Evolutionary conservation across 2,329 filamentous ascomycete genomes (phyloP), one percentile per base, ranked within the genome.

Genomic region (Scorias spongiosa): DNA sequence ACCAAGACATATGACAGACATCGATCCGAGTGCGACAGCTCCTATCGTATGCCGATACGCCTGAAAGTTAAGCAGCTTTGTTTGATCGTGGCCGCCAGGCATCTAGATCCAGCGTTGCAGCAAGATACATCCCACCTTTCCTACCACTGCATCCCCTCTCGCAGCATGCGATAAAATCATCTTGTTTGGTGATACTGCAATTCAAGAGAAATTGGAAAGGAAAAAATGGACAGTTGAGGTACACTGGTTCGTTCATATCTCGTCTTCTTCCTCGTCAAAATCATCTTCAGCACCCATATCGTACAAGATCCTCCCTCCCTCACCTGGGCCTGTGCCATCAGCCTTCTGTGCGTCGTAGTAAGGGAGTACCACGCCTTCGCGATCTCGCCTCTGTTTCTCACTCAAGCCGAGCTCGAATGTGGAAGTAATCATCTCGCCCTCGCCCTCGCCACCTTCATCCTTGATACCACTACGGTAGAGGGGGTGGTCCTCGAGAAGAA

Each of bases 201-300:
- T 26, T 26, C 4, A 26, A 26, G 20, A 26, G 20, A 26, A n/a
- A n/a, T n/a, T n/a, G n/a, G n/a, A n/a, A n/a, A n/a, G n/a, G n/a
- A n/a, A n/a, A 26, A 26, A 26, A 7, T 26, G 3, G 3, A 26
- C 20, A 3, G 7, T 26, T 7, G 20, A 26, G 7, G 20, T 7
- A 26, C 20, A 26, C 7, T 7, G 7, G 20, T 26, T 26, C 20
- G 20, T 26, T 62, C 65, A 88, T 51, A 89, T 87, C 65, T 95
- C 88, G 65, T 95, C 88, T 57, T 95, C 87, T 57, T 93, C 87
- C 46, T 93, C 88, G 54, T 94, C 88, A 65, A 95, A 96, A 60
- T 96, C 87, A 63, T 98, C 91, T 66, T 96, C 91, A 49, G 79
- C 76, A 1, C 88, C 89, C 84, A 96, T 93, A 54, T 96, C 89